A percentile compares a stretch with the other conserved stretches of the same genome.
Conservation (phyloP, 805 yeast genomes). For the Monosporozyma unispora region DNA sequence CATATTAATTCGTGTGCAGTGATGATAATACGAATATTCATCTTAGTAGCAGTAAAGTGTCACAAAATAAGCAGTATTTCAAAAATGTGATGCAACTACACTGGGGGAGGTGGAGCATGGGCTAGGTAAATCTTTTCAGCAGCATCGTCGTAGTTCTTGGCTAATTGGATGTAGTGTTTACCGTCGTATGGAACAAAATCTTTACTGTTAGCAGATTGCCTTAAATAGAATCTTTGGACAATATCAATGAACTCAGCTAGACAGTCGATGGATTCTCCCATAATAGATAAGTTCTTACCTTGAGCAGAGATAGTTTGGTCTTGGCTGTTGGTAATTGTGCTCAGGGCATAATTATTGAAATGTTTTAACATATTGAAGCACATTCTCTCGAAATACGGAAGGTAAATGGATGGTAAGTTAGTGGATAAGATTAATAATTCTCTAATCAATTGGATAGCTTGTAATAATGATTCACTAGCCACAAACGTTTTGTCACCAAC, state of each 20-base stretch:
- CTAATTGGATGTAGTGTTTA: conserved; percentile 16
- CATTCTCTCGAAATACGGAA: conserved; percentile 35
- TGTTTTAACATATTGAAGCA: conserved; percentile 39
- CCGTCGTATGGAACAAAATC: conserved; percentile 20
- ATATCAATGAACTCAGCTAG: conserved; percentile 29
- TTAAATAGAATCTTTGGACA: conserved; percentile 23
- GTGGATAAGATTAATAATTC: conserved; percentile 49
- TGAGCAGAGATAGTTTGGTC: conserved; percentile 13
- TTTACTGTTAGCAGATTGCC: conserved; percentile 17
- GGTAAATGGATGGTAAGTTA: conserved; percentile 40
- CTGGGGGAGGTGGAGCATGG: conserved; percentile 28
- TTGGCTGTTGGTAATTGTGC: conserved; percentile 17
- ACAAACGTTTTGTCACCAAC: conserved; percentile 50
- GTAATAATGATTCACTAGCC: conserved; percentile 43
- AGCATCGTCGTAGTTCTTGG: conserved; percentile 20
- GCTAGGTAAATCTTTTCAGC: conserved; percentile 26
- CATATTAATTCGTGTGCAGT: neutral
- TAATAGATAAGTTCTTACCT: conserved; percentile 33
- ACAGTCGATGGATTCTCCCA: conserved; percentile 37
- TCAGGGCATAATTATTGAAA: conserved; percentile 35
- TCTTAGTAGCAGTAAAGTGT: neutral
- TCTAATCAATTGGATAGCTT: conserved; percentile 35
- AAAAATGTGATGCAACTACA: too few relatives aligned
- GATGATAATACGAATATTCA: neutral
- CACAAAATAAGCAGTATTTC: neutral